Conservation (phyloP, 1,284 basidiomycete genomes). For the Cutaneotrichosporon cavernicola region DNA sequence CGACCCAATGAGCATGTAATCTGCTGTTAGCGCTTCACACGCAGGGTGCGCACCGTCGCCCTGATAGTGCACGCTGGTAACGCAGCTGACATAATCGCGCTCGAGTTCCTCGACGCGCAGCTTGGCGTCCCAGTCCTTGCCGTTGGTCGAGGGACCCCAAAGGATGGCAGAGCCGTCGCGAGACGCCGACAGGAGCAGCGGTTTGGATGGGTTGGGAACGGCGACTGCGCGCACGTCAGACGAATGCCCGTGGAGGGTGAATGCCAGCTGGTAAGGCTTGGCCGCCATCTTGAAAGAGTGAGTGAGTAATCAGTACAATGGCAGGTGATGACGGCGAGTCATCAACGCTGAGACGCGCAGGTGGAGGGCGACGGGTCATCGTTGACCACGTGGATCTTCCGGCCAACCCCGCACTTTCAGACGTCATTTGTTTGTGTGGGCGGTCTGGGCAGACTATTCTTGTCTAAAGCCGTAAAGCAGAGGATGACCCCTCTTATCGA, state of each 20-base stretch:
- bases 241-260: conserved; percentile 61
- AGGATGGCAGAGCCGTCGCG: conserved; percentile 84
- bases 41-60: conserved; percentile 42
- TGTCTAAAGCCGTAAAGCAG: neutral
- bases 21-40: conserved; percentile 54
- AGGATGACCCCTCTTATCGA: neutral
- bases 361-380: conserved; percentile 13
- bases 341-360: neutral
- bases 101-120: conserved; percentile 77
- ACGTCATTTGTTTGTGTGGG: neutral
- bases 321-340: neutral
- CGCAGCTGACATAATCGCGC: conserved; percentile 62
- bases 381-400: neutral
- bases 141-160: conserved; percentile 65
- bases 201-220: conserved; percentile 31
- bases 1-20: conserved; percentile 77
- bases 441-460: too few species aligned
- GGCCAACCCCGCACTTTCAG: neutral
- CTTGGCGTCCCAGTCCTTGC: conserved; percentile 66
- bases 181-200: conserved; percentile 73
- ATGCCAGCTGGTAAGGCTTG: conserved; percentile 69
- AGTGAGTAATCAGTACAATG: neutral
- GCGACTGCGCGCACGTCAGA: conserved; percentile 46
- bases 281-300: conserved; percentile 10
- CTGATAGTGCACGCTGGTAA: conserved; percentile 33